Evolutionary conservation across 1,284 basidiomycete species (phyloP), one percentile per base, ranked within the genome.

Genomic region (Ganoderma sinense): DNA sequence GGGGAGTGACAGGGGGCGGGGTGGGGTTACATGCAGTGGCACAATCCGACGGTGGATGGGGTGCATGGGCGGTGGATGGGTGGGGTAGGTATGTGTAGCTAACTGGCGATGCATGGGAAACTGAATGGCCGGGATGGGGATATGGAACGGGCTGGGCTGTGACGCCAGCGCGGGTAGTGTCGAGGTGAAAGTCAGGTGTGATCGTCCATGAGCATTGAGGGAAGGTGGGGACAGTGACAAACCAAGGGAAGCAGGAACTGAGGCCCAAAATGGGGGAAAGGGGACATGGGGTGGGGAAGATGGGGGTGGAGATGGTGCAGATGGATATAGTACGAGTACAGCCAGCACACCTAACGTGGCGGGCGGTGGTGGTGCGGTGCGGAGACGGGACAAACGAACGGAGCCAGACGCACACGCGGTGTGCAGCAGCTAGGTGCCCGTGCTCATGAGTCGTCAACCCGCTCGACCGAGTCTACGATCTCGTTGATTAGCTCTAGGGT

Each of bases 401-500:
- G 39, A 26, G 39, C 23, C 53, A 36, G 62, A 51, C 64, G 26
- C 51, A 41, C 55, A 64, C 67, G 20, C 48, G 39, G 36, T 61
- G 43, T 43, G 59, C 59, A 39, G 23, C 31, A 18, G 62, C 33
- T 31, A 31, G 23, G 31, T 31, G 64, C 33, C 56, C 40, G 62
- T 33, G 51, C 53, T 80, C 73, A 78, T 72, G 72, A 75, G 62
- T 90, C 89, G 71, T 94, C 93, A 51, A 95, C 93, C 75, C 93
- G 93, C 78, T 95, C 94, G n/a, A 95, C 93, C n/a, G 94, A 94
- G 78, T 95, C 94, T 29, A 95, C 94, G 71, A 95, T 94, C 82
- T 95, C 93, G 79, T 94, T 94, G 67, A 95, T 90, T 58, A 95
- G 84, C 78, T 94, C 94, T 82, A 93, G 81, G 26, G 93, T 92